These are phyloP conservation scores for Neopestalotiopsis rosae DNA, from an alignment of 2,329 filamentous ascomycete species.

Conservation along the genomic window DNA sequence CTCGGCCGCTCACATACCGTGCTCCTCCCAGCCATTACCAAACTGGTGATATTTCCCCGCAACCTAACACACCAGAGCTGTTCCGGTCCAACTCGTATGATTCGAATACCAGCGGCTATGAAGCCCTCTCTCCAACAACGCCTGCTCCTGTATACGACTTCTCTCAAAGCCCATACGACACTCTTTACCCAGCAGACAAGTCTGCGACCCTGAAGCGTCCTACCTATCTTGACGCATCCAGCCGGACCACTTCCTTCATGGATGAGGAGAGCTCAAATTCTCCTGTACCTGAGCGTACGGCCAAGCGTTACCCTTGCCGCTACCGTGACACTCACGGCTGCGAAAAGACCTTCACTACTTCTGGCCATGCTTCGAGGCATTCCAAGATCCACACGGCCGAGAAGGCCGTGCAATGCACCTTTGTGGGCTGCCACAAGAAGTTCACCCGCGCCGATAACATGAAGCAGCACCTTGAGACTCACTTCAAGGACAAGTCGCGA, in stretches of 20 bases:
- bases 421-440: constrained; percentile 75
- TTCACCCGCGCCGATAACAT: constrained; percentile 87
- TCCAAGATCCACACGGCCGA: constrained; percentile 85
- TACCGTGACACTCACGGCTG: constrained; percentile 74
- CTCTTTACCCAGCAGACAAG: constrained; percentile 35
- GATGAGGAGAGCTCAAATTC: constrained; percentile 50
- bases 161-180: constrained; percentile 41
- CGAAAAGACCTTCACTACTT: constrained; percentile 82
- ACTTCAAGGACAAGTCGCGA: constrained; percentile 68
- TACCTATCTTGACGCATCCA: constrained; percentile 41
- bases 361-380: constrained; percentile 83
- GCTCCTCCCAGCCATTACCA: constrained; percentile 41
- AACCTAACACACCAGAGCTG: constrained; percentile 61
- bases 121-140: constrained; percentile 61
- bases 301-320: constrained; percentile 77
- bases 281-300: constrained; percentile 49
- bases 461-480: constrained; percentile 83
- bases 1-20: constrained; percentile 38
- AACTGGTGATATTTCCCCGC: constrained; percentile 47
- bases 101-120: constrained; percentile 59
- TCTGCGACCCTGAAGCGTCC: constrained; percentile 45
- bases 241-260: constrained; percentile 56
- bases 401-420: constrained; percentile 74
- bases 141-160: constrained; percentile 52
- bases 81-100: constrained; percentile 66